A percentile compares a stretch with the other conserved stretches of the same genome.
phyloP scores from a whole-genome alignment of 768 basidiomycete species.

The Pisolithus marmoratus region DNA sequence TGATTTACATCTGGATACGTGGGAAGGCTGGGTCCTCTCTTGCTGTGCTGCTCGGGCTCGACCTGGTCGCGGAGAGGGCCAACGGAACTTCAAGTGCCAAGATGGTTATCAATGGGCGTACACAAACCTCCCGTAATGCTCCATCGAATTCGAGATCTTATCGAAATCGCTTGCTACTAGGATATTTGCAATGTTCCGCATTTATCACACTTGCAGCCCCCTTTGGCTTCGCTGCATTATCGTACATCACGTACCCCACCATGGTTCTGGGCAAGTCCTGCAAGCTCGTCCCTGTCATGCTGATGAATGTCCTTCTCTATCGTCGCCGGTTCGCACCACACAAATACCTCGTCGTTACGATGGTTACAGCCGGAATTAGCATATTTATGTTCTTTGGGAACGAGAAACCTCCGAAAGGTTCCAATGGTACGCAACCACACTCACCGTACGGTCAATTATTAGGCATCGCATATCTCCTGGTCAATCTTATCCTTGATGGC shows the following conservation, averaged over 20 bases:
- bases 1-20: conserved; percentile 68
- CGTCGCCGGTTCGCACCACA: conserved; percentile 87
- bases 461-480: conserved; percentile 68
- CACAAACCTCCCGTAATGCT: conserved; percentile 17
- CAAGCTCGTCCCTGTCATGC: conserved; percentile 97
- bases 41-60: conserved; percentile 57
- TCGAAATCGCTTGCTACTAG: conserved; percentile 50
- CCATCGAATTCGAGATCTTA: conserved; percentile 28
- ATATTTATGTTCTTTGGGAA: conserved; percentile 89
- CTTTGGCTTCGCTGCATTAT: conserved; percentile 92
- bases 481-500: conserved; percentile 90
- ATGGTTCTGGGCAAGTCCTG: conserved; percentile 99
- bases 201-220: conserved; percentile 91
- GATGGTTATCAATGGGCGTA: conserved; percentile 30
- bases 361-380: conserved; percentile 89
- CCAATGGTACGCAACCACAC: conserved; percentile 28
- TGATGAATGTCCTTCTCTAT: conserved; percentile 96
- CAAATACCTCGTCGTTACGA: conserved; percentile 92
- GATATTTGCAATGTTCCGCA: conserved; percentile 78
- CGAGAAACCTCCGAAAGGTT: conserved; percentile 38
- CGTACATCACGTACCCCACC: conserved; percentile 96
- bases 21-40: conserved; percentile 50
- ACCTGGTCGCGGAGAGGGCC: conserved; percentile 18
- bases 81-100: conserved; percentile 29
- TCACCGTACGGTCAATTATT: conserved; percentile 56